Conservation (phyloP, 2,329 filamentous ascomycete species). For the Zasmidium citrigriseum region DNA sequence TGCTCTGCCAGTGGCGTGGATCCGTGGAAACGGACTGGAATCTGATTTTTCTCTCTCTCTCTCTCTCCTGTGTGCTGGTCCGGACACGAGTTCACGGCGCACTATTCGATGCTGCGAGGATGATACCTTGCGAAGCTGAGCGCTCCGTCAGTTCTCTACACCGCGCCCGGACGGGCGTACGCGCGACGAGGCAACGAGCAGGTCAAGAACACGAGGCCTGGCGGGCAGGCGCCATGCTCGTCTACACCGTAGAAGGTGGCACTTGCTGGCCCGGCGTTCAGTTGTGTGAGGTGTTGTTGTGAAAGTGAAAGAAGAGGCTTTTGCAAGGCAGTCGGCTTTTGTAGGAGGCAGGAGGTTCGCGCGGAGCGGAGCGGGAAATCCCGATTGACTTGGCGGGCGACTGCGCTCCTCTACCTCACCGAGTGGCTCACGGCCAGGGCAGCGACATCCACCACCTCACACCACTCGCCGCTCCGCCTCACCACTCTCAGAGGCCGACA, state of each 20-base stretch:
- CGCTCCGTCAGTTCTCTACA: conserved; percentile 12
- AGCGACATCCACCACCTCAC: conserved; percentile 3
- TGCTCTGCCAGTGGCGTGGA: background rate
- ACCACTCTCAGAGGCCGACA: conserved; percentile 3
- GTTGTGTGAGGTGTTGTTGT: conserved; percentile 7
- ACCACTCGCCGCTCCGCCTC: conserved; percentile 6
- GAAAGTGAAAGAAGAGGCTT: conserved; percentile 1
- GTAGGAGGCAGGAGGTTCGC: background rate
- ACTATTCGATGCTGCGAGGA: background rate
- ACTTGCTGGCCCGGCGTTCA: conserved; percentile 5
- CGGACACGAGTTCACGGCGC: background rate
- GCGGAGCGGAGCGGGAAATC: background rate
- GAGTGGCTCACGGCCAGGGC: conserved; percentile 2
- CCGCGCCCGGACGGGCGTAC: conserved; percentile 15
- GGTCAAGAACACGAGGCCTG: conserved; percentile 16
- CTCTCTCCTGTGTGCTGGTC: conserved; percentile 1
- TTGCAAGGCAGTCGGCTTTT: background rate
- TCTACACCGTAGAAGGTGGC: conserved; percentile 7
- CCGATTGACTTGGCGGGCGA: background rate
- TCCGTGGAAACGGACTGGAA: no score
- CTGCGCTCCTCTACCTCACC: background rate
- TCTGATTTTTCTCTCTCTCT: no score
- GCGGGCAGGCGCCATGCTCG: conserved; percentile 15
- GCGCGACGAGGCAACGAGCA: conserved; percentile 4
- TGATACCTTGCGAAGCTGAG: conserved; percentile 5